phyloP scores from a whole-genome alignment of 73 alveolate genomes.

The Paramecium primaurelia region DNA sequence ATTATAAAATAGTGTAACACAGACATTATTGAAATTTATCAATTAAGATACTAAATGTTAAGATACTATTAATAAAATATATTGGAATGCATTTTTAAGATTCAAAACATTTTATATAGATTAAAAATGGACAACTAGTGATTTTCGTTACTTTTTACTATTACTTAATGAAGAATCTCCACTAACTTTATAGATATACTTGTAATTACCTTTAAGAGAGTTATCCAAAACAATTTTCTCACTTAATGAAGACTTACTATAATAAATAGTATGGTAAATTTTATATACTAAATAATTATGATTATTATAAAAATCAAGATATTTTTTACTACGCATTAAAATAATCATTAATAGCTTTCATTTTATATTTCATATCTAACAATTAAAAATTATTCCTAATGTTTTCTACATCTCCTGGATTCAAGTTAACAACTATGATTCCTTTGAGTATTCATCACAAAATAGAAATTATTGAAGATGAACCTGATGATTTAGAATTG shows the following conservation, averaged over 20 bases:
- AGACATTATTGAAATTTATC: not conserved
- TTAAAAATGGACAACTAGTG: not conserved
- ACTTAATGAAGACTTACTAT: not conserved
- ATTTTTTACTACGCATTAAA: not conserved
- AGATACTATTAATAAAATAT: not conserved
- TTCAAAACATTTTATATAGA: not conserved
- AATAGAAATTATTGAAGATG: not conserved
- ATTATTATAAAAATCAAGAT: not conserved
- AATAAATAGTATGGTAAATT: not conserved
- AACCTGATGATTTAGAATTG: not conserved
- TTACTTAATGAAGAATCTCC: not conserved
- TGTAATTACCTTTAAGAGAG: not conserved
- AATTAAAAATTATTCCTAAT: not conserved
- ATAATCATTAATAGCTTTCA: not conserved
- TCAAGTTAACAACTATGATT: not conserved
- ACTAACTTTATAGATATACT: not conserved
- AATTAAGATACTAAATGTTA: not conserved
- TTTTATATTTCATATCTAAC: not conserved
- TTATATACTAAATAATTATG: not conserved
- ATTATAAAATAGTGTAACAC: not conserved
- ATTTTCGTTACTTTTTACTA: not conserved
- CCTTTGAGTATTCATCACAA: conserved; percentile 4
- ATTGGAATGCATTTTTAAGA: not conserved
- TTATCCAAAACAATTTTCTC: not conserved
- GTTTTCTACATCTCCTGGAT: not conserved